These are phyloP conservation scores for Mycena kentingensis DNA, from an alignment of 768 basidiomycete species.

Conservation along the genomic window DNA sequence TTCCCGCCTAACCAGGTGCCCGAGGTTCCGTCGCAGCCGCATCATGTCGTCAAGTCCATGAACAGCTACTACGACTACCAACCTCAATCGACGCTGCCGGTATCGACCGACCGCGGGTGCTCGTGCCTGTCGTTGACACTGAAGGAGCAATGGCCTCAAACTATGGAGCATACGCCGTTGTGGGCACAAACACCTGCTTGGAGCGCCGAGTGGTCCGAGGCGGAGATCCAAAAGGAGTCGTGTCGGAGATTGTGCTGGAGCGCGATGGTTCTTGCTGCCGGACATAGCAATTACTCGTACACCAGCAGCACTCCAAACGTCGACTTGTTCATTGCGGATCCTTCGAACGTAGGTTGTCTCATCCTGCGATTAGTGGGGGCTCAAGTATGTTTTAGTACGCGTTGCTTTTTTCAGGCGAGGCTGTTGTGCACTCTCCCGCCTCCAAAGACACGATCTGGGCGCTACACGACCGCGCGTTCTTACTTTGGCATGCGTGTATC, in stretches of 20 bases:
- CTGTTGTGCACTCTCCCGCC: constrained; percentile 44
- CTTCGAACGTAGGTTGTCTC: constrained; percentile 57
- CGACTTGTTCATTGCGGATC: constrained; percentile 61
- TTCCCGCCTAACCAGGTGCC: constrained; percentile 57
- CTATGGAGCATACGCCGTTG: constrained; percentile 55
- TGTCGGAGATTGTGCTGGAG: constrained; percentile 78
- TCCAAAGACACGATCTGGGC: constrained; percentile 76
- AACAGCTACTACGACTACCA: constrained; percentile 2
- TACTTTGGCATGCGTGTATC: constrained; percentile 75
- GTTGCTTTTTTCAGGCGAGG: constrained; percentile 77
- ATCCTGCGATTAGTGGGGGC: background rate
- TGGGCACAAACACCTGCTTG: constrained; percentile 71
- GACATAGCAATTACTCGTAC: constrained; percentile 60
- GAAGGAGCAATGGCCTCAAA: constrained; percentile 50
- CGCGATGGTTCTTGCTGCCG: constrained; percentile 61
- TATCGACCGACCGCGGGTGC: constrained; percentile 37
- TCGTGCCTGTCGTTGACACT: constrained; percentile 55
- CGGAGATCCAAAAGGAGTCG: constrained; percentile 69
- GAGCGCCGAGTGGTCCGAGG: constrained; percentile 57
- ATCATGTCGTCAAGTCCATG: background rate
- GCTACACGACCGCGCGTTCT: constrained; percentile 66
- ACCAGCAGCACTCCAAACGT: constrained; percentile 42
- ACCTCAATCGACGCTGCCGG: background rate
- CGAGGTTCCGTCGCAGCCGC: constrained; percentile 28
- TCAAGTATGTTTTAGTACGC: constrained; percentile 50